Conservation (phyloP, 345 rosid genomes). For the Murraya koenigii region DNA sequence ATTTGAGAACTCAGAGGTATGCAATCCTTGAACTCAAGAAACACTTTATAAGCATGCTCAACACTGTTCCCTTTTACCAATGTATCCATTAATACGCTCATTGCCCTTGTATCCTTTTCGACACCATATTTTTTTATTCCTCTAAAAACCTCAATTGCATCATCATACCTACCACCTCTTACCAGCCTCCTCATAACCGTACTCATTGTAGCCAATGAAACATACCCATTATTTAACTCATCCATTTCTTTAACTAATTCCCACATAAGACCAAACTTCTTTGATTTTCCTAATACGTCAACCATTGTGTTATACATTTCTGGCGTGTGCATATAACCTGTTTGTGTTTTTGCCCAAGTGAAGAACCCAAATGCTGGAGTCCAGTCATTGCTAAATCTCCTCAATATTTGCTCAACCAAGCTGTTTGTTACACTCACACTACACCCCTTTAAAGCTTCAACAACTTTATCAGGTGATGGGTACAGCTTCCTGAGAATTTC, state of each 20-base stretch:
- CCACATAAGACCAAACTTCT: constrained; percentile 62
- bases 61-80: constrained; percentile 67
- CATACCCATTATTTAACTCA: constrained; percentile 34
- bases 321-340: constrained; percentile 53
- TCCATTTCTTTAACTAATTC: constrained; percentile 57
- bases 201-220: constrained; percentile 57
- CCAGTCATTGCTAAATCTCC: constrained; percentile 64
- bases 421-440: constrained; percentile 33
- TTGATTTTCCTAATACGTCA: constrained; percentile 61
- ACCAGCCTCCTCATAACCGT: constrained; percentile 76
- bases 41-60: constrained; percentile 58
- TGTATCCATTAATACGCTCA: constrained; percentile 72
- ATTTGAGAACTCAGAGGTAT: constrained; percentile 31
- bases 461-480: constrained; percentile 34
- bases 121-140: constrained; percentile 57
- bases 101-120: constrained; percentile 37
- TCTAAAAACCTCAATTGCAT: constrained; percentile 60
- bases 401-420: constrained; percentile 53
- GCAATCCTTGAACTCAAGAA: constrained; percentile 40
- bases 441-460: constrained; percentile 36
- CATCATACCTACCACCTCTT: constrained; percentile 43
- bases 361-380: constrained; percentile 58
- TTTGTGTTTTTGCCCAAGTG: constrained; percentile 76
- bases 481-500: constrained; percentile 41
- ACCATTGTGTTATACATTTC: constrained; percentile 55